A percentile compares a stretch with the other conserved stretches of the same genome.
These are phyloP conservation scores for Gremmenia infestans DNA, from an alignment of 2,329 filamentous ascomycete genomes.

Conservation along the genomic window DNA sequence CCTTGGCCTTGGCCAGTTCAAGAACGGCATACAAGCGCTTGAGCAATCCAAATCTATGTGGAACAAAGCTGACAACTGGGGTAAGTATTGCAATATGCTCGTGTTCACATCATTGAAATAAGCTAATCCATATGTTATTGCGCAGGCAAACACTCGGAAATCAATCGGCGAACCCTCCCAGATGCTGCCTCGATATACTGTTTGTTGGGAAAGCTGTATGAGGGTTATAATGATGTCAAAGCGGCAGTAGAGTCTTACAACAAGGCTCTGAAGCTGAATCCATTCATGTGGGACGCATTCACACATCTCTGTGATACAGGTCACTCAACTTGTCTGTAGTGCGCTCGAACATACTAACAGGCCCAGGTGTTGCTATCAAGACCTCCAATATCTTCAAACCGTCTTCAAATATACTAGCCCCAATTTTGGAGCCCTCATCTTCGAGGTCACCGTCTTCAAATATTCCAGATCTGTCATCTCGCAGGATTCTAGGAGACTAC, in stretches of 20 bases:
- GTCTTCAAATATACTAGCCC: background rate
- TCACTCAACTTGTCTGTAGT: background rate
- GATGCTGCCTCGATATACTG: background rate
- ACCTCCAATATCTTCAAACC: background rate
- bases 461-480: background rate
- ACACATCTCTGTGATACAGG: conserved; percentile 1
- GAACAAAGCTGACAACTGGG: background rate
- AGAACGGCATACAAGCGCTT: background rate
- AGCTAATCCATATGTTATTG: background rate
- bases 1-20: background rate
- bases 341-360: background rate
- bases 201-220: background rate
- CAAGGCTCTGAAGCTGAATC: background rate
- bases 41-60: background rate
- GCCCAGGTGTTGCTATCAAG: background rate
- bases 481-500: background rate
- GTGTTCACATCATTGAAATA: background rate
- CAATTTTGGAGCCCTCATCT: background rate
- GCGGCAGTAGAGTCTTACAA: background rate
- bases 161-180: background rate
- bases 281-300: conserved; percentile 4
- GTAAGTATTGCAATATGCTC: background rate
- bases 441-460: background rate
- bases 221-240: background rate
- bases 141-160: conserved; percentile 2